Conservation (phyloP, 2,329 filamentous ascomycete genomes). For the Phialophora chinensis region DNA sequence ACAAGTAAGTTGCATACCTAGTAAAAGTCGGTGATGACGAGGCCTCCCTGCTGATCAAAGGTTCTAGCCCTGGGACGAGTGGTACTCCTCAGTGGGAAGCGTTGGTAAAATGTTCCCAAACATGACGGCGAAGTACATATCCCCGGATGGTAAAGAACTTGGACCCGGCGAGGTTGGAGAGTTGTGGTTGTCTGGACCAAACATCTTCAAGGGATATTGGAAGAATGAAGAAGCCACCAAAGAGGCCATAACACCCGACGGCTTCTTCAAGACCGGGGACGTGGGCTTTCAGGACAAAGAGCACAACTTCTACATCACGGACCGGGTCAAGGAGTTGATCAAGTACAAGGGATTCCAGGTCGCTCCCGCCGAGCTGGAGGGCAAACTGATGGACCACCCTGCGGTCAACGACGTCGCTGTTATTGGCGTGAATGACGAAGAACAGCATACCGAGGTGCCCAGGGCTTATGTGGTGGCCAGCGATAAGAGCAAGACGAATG, state of each 20-base stretch:
- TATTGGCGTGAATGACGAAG: slow-evolving; percentile 49
- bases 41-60: slow-evolving; percentile 52
- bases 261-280: slow-evolving; percentile 91
- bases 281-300: slow-evolving; percentile 76
- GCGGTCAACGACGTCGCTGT: slow-evolving; percentile 55
- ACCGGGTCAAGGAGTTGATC: slow-evolving; percentile 72
- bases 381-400: slow-evolving; percentile 52
- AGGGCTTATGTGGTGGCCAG: slow-evolving; percentile 54
- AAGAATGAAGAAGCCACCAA: slow-evolving; percentile 65
- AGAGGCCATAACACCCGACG: slow-evolving; percentile 64
- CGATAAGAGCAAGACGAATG: slow-evolving; percentile 52
- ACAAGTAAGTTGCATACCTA: slow-evolving; percentile 53
- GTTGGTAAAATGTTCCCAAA: slow-evolving; percentile 81
- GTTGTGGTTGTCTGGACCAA: slow-evolving; percentile 69
- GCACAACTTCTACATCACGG: slow-evolving; percentile 88
- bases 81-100: slow-evolving; percentile 76
- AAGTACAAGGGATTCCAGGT: slow-evolving; percentile 59
- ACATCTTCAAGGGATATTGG: slow-evolving; percentile 68
- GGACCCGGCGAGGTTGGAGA: slow-evolving; percentile 69
- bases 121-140: slow-evolving; percentile 81
- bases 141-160: slow-evolving; percentile 62
- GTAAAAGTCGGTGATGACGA: neutral
- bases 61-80: slow-evolving; percentile 75
- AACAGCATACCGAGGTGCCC: slow-evolving; percentile 50
- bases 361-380: slow-evolving; percentile 57